A percentile compares a stretch with the other conserved stretches of the same genome.
Conservation (phyloP, 305 asterid species). For the Plantago rigida region DNA sequence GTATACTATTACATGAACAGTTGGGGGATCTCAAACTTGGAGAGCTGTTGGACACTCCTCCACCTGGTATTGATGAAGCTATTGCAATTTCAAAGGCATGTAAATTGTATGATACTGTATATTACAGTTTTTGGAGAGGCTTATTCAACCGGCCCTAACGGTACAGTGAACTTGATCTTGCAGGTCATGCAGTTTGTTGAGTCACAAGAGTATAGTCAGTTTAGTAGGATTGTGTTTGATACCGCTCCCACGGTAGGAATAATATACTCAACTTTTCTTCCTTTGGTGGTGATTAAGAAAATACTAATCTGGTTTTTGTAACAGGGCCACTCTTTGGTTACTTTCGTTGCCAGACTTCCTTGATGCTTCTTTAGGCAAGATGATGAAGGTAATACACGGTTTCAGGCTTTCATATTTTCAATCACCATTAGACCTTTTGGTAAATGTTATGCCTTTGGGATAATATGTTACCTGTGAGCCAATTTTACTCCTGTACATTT, state of each 20-base stretch:
- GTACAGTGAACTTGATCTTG: conserved; percentile 16
- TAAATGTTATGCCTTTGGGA: conserved; percentile 12
- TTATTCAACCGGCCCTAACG: neutral
- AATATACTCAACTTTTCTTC: conserved; percentile 24
- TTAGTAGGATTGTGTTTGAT: conserved; percentile 71
- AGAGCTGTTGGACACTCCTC: conserved; percentile 72
- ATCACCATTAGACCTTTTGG: neutral
- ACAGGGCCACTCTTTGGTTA: conserved; percentile 78
- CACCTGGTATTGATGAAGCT: conserved; percentile 78
- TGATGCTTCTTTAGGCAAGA: conserved; percentile 73
- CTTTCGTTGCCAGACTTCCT: conserved; percentile 77
- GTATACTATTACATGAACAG: conserved; percentile 27
- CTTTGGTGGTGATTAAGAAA: conserved; percentile 13
- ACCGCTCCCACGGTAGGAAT: conserved; percentile 72
- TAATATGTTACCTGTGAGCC: conserved; percentile 1
- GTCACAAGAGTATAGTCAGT: conserved; percentile 53
- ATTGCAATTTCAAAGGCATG: conserved; percentile 71
- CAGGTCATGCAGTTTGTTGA: conserved; percentile 78
- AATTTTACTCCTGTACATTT: neutral
- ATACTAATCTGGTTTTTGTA: conserved; percentile 22
- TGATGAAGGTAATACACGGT: conserved; percentile 44
- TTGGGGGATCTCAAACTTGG: conserved; percentile 65
- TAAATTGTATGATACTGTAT: conserved; percentile 1
- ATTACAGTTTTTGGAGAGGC: neutral
- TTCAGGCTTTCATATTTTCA: neutral